Evolutionary conservation across 2,329 filamentous ascomycete species (phyloP).

Genomic region (Achaetomium macrosporum): DNA sequence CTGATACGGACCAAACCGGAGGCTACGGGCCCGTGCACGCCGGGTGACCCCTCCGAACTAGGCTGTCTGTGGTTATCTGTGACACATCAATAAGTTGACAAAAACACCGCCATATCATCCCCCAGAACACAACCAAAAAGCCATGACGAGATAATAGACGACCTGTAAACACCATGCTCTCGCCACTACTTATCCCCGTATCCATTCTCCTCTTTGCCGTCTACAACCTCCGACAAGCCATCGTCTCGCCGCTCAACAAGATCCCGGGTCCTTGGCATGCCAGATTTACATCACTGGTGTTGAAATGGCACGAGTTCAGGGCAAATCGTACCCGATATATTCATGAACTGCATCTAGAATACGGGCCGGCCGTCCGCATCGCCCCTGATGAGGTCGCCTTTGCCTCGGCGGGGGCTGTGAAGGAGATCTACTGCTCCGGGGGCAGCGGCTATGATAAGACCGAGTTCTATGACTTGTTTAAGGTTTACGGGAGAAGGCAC

Average conservation of each 20-base stretch:
- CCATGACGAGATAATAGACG: background rate
- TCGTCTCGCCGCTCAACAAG: constrained; percentile 33
- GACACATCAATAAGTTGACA: background rate
- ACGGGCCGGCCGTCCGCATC: constrained; percentile 53
- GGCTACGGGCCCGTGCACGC: constrained; percentile 11
- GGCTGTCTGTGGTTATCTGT: background rate
- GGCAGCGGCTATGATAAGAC: constrained; percentile 62
- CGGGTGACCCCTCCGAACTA: constrained; percentile 13
- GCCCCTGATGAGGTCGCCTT: constrained; percentile 56
- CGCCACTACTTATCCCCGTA: constrained; percentile 12
- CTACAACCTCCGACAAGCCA: constrained; percentile 12
- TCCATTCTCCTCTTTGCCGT: constrained; percentile 10
- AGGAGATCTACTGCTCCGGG: constrained; percentile 57
- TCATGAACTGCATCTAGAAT: constrained; percentile 47
- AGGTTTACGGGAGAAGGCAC: constrained; percentile 50
- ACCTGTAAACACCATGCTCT: constrained; percentile 14
- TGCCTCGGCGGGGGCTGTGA: constrained; percentile 49
- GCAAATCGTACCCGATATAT: constrained; percentile 49
- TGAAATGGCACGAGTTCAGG: constrained; percentile 53
- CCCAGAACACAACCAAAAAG: background rate
- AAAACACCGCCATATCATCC: background rate
- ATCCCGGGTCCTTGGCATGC: constrained; percentile 46
- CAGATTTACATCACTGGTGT: constrained; percentile 43
- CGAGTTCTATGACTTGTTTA: constrained; percentile 58
- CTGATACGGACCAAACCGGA: constrained; percentile 1